Percentiles rank a stretch among this genome's conserved stretches.
These are phyloP conservation scores for Brassica hybrid DNA, from an alignment of 441 rosid species.

Conservation along the genomic window DNA sequence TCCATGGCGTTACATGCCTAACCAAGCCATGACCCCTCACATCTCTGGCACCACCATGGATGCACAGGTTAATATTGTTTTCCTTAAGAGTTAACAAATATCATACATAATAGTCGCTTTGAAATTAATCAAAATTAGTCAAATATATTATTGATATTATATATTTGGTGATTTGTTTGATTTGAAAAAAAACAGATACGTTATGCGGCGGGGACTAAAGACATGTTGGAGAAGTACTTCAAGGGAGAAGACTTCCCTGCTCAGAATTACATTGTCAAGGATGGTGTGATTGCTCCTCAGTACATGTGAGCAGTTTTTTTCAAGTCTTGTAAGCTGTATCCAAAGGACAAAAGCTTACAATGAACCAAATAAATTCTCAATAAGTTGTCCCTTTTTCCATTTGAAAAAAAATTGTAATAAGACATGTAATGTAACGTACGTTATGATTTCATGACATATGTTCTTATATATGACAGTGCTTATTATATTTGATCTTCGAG, in stretches of 20 bases:
- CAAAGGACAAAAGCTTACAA: background rate
- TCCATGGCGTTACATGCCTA: slow-evolving; percentile 98
- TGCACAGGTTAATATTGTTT: slow-evolving; percentile 64
- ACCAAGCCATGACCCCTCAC: slow-evolving; percentile 98
- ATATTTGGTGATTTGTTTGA: background rate
- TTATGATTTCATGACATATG: background rate
- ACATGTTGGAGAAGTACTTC: slow-evolving; percentile 90
- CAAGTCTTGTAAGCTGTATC: background rate
- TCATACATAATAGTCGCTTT: background rate
- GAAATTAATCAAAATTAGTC: background rate
- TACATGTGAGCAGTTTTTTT: slow-evolving; percentile 49
- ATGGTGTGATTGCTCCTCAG: slow-evolving; percentile 79
- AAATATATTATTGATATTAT: background rate
- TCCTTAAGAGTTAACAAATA: slow-evolving; percentile 11
- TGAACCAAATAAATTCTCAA: background rate
- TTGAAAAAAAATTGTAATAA: slow-evolving; percentile 2
- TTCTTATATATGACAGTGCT: background rate
- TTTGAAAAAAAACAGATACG: slow-evolving; percentile 54
- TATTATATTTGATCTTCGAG: background rate
- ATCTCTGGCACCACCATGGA: slow-evolving; percentile 98
- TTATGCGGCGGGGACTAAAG: slow-evolving; percentile 87
- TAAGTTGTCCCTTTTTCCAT: background rate
- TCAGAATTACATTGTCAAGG: slow-evolving; percentile 86
- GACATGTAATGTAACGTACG: background rate
- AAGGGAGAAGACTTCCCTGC: slow-evolving; percentile 85